Evolutionary conservation across 495 filamentous ascomycete genomes (phyloP).

Genomic region (Hypomontagnella submonticulosa): DNA sequence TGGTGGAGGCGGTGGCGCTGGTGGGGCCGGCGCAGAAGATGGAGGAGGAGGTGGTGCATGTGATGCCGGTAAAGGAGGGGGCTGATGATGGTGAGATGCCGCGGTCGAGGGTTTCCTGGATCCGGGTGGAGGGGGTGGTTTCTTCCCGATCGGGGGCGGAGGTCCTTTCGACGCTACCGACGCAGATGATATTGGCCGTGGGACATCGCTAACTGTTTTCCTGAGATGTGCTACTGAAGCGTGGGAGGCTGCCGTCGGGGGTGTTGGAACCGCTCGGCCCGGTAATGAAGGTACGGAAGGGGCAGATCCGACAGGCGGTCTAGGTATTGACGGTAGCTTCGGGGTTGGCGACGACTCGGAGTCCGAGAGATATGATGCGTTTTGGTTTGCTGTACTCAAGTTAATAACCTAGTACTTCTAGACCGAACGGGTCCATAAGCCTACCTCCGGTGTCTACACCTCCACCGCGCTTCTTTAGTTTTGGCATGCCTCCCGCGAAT

Average conservation of each 20-base stretch:
- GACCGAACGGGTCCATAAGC: conserved; percentile 5
- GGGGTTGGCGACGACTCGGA: conserved; percentile 73
- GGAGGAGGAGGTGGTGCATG: conserved; percentile 60
- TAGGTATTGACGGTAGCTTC: conserved; percentile 71
- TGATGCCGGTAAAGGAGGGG: conserved; percentile 58
- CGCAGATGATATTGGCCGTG: conserved; percentile 63
- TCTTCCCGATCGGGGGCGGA: conserved; percentile 70
- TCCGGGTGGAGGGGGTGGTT: conserved; percentile 76
- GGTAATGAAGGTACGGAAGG: conserved; percentile 71
- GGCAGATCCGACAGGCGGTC: conserved; percentile 66
- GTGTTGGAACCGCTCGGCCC: conserved; percentile 56
- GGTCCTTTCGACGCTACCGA: conserved; percentile 61
- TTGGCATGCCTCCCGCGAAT: conserved; percentile 95
- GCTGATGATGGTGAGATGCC: conserved; percentile 54
- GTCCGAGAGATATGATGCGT: conserved; percentile 82
- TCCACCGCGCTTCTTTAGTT: conserved; percentile 84
- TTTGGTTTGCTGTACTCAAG: conserved; percentile 67
- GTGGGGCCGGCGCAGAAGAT: conserved; percentile 63
- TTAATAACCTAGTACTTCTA: conserved; percentile 41
- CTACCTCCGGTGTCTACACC: conserved; percentile 87
- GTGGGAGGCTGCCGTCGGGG: conserved; percentile 59
- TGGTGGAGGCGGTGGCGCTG: conserved; percentile 63
- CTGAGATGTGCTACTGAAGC: conserved; percentile 69
- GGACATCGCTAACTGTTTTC: conserved; percentile 65
- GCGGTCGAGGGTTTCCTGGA: conserved; percentile 70